Conservation (phyloP, 257 asterid genomes). For the Fraxinus cuspidata region DNA sequence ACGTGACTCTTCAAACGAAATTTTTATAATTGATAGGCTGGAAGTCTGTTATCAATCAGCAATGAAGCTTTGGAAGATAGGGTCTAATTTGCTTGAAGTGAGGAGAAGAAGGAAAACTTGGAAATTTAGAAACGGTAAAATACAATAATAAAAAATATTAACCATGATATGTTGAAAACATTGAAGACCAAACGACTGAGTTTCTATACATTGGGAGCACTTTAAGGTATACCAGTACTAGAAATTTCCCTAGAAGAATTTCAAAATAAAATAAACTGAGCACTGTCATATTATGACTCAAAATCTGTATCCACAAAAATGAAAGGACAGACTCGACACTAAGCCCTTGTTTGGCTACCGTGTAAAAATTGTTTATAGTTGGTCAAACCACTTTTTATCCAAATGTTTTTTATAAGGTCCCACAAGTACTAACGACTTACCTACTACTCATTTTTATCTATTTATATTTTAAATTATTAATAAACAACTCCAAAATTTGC, state of each 20-base stretch:
- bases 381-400: no score
- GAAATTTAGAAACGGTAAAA: background rate
- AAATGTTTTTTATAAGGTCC: no score
- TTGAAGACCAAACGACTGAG: background rate
- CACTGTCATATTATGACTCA: background rate
- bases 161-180: background rate
- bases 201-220: background rate
- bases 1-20: background rate
- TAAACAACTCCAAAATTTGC: background rate
- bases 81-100: background rate
- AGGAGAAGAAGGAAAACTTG: background rate
- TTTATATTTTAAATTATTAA: no score
- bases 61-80: background rate
- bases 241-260: background rate
- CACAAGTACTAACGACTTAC: no score
- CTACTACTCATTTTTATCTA: no score
- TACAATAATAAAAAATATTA: no score
- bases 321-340: no score
- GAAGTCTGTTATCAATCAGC: background rate
- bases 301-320: no score
- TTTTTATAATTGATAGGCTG: background rate
- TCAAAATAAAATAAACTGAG: background rate
- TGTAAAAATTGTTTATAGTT: no score
- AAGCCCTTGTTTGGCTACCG: no score
- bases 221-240: background rate